phyloP scores from a whole-genome alignment of 2,329 filamentous ascomycete species.

The Tolypocladium sp. region DNA sequence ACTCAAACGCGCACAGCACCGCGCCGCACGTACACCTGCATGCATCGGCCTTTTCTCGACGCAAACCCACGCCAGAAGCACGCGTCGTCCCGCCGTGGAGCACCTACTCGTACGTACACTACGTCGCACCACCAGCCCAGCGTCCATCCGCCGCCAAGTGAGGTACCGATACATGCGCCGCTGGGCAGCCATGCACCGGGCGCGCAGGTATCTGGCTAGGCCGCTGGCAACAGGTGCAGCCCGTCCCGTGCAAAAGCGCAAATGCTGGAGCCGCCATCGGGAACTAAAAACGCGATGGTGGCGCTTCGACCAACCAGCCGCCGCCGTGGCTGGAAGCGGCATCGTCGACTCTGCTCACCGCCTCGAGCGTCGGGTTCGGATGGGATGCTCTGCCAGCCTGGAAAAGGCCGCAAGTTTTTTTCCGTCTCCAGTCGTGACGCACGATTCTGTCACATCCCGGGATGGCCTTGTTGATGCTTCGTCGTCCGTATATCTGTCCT shows the following conservation, averaged over 20 bases:
- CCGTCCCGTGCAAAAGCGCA: background rate
- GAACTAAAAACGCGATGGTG: background rate
- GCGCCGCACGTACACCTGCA: background rate
- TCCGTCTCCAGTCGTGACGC: background rate
- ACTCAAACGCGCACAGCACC: background rate
- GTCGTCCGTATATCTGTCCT: background rate
- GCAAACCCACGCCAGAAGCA: background rate
- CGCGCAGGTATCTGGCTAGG: conserved; percentile 10
- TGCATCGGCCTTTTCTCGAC: background rate
- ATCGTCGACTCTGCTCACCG: background rate
- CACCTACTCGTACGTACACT: too few species aligned
- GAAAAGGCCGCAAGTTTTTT: background rate
- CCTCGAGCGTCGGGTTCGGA: background rate
- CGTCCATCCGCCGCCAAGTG: background rate
- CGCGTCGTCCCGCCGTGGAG: background rate
- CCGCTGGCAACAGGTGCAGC: too few species aligned
- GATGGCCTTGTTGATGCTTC: background rate
- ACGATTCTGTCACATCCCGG: background rate
- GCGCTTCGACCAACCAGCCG: background rate
- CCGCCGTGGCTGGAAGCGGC: background rate
- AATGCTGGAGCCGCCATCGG: background rate
- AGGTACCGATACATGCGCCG: conserved; percentile 18
- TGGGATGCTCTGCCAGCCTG: background rate
- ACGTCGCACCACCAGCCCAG: too few species aligned
- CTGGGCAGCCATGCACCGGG: conserved; percentile 28